These are phyloP conservation scores for Benincasa hispida DNA, from an alignment of 306 rosid genomes.

Conservation along the genomic window DNA sequence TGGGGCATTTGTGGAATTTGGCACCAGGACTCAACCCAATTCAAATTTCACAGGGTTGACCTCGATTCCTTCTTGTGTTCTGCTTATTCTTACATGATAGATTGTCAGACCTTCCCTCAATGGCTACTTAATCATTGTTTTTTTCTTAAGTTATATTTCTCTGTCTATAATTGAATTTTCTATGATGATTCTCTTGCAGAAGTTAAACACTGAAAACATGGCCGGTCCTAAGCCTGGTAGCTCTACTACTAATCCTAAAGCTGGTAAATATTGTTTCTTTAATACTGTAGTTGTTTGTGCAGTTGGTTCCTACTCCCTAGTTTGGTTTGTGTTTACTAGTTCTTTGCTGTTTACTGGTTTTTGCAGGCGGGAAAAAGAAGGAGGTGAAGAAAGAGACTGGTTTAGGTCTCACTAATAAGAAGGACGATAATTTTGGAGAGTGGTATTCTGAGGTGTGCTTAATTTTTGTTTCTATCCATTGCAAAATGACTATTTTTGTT, in stretches of 20 bases:
- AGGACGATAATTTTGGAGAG: slow-evolving; percentile 88
- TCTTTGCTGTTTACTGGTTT: not conserved
- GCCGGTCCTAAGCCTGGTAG: slow-evolving; percentile 5
- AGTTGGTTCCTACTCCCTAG: not conserved
- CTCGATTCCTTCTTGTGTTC: not conserved
- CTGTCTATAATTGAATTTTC: not conserved
- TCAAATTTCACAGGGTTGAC: not conserved
- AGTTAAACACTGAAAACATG: not conserved
- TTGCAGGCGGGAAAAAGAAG: slow-evolving; percentile 67
- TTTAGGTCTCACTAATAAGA: slow-evolving; percentile 56
- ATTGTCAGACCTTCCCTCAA: not conserved
- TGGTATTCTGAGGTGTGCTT: slow-evolving; percentile 94
- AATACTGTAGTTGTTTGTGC: not conserved
- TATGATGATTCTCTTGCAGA: not conserved
- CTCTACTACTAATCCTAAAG: not conserved
- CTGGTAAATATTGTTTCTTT: slow-evolving; percentile 4
- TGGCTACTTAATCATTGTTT: not conserved
- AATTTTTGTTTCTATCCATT: not conserved
- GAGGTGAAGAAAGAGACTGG: slow-evolving; percentile 98
- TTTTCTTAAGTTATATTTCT: not conserved
- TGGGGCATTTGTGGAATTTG: not conserved
- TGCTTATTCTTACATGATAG: not conserved
- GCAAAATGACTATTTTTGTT: not conserved
- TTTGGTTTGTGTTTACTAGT: not conserved
- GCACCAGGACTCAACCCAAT: not conserved